Conservation (phyloP, 257 asterid genomes). For the Solanum habrochaites region DNA sequence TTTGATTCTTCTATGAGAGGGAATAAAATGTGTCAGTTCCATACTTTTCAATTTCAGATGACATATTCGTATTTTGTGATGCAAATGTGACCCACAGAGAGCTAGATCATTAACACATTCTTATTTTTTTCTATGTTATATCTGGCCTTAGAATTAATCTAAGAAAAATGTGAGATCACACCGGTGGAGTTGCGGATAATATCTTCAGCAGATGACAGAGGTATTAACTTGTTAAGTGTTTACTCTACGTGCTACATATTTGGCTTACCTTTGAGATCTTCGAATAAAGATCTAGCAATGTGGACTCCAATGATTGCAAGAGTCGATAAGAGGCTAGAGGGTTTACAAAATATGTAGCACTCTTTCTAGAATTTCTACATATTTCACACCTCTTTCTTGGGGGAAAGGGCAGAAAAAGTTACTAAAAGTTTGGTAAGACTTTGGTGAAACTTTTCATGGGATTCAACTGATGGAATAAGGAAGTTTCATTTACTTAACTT, state of each 20-base stretch:
- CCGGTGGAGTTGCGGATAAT: background rate
- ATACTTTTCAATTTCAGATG: background rate
- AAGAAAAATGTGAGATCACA: background rate
- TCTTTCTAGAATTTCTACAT: background rate
- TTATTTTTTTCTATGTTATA: background rate
- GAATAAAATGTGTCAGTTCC: background rate
- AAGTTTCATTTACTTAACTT: background rate
- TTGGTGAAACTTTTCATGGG: too few species aligned
- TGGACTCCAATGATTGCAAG: background rate
- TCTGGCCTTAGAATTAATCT: background rate
- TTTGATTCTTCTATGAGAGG: background rate
- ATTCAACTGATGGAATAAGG: background rate
- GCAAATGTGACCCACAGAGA: background rate
- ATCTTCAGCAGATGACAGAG: background rate
- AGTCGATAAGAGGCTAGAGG: background rate
- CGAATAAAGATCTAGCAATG: background rate
- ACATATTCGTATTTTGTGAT: too few species aligned
- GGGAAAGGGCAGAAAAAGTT: background rate
- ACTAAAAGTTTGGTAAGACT: background rate
- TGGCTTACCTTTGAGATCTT: background rate
- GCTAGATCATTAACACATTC: background rate
- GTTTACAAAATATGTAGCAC: too few species aligned
- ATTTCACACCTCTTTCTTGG: background rate
- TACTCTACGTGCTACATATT: background rate
- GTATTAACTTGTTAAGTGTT: background rate